Evolutionary conservation across 495 filamentous ascomycete genomes (phyloP).

Genomic region (Xylaria grammica): DNA sequence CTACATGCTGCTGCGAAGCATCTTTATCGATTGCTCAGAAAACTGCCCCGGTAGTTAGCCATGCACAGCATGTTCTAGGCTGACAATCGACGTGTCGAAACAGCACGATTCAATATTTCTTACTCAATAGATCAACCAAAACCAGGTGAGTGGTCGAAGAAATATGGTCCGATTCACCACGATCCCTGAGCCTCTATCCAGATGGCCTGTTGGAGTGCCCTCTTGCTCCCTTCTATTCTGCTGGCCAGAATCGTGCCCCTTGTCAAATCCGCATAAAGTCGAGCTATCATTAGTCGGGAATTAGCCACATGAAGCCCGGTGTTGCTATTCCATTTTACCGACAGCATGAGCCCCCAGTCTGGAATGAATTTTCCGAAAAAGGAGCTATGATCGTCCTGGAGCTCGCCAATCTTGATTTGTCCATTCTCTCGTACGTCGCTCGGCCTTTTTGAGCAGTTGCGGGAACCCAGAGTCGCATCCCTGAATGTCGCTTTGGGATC

Average conservation of each 20-base stretch:
- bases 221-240: neutral
- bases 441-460: slow-evolving; percentile 13
- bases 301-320: slow-evolving; percentile 7
- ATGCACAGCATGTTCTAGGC: slow-evolving; percentile 15
- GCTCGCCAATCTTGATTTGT: slow-evolving; percentile 14
- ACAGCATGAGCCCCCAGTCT: neutral
- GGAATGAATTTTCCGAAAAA: slow-evolving; percentile 10
- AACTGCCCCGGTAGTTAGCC: neutral
- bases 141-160: slow-evolving; percentile 2
- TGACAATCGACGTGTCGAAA: neutral
- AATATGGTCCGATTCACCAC: neutral
- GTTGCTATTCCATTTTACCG: slow-evolving; percentile 20
- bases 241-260: slow-evolving; percentile 10
- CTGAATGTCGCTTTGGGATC: slow-evolving; percentile 11
- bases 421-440: neutral
- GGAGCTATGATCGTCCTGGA: slow-evolving; percentile 13
- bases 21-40: neutral
- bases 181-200: neutral
- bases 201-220: slow-evolving; percentile 4
- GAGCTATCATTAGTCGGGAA: neutral
- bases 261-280: slow-evolving; percentile 4
- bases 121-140: slow-evolving; percentile 5
- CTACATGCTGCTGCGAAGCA: neutral
- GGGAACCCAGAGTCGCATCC: slow-evolving; percentile 10
- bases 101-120: slow-evolving; percentile 13